Percentiles rank a stretch among this genome's conserved stretches.
Conservation (phyloP, 2,329 filamentous ascomycete species). For the Pestalotiopsis sp. region DNA sequence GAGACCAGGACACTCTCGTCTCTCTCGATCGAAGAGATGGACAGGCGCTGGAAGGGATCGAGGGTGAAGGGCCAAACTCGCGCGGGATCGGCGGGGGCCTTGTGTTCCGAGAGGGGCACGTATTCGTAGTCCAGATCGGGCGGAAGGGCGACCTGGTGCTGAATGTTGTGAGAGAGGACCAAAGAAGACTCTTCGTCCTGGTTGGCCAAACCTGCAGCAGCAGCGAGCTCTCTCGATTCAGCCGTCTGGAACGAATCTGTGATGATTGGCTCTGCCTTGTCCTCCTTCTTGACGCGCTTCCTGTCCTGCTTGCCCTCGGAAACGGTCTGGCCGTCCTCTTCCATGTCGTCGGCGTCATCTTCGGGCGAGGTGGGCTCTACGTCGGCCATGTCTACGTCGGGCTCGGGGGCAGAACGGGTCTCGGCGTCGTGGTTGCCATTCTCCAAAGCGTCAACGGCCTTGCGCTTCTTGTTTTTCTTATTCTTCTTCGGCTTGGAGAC, state of each 20-base stretch:
- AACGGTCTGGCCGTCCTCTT: slow-evolving; percentile 39
- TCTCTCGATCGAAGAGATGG: slow-evolving; percentile 91
- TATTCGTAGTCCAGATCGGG: slow-evolving; percentile 95
- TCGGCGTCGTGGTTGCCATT: slow-evolving; percentile 32
- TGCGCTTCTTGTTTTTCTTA: slow-evolving; percentile 75
- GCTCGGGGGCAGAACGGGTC: slow-evolving; percentile 36
- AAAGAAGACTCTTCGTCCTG: slow-evolving; percentile 69
- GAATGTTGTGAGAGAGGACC: slow-evolving; percentile 93
- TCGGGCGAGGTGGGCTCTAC: slow-evolving; percentile 38
- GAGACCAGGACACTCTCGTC: slow-evolving; percentile 97
- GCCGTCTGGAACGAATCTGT: slow-evolving; percentile 95
- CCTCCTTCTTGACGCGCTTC: slow-evolving; percentile 68
- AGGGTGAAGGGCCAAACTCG: slow-evolving; percentile 86
- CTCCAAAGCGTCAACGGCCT: slow-evolving; percentile 80
- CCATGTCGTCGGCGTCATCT: slow-evolving; percentile 30
- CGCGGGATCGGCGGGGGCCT: slow-evolving; percentile 84
- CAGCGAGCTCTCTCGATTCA: slow-evolving; percentile 86
- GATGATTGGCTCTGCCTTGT: slow-evolving; percentile 76
- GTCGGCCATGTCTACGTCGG: slow-evolving; percentile 31
- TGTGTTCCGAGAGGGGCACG: slow-evolving; percentile 92
- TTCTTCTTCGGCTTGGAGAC: slow-evolving; percentile 39
- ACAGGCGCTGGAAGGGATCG: slow-evolving; percentile 95
- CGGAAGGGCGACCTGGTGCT: slow-evolving; percentile 94
- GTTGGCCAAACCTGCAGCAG: slow-evolving; percentile 70
- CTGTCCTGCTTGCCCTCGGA: slow-evolving; percentile 51